phyloP scores from a whole-genome alignment of 768 basidiomycete species.

The Mrakia gelida region DNA sequence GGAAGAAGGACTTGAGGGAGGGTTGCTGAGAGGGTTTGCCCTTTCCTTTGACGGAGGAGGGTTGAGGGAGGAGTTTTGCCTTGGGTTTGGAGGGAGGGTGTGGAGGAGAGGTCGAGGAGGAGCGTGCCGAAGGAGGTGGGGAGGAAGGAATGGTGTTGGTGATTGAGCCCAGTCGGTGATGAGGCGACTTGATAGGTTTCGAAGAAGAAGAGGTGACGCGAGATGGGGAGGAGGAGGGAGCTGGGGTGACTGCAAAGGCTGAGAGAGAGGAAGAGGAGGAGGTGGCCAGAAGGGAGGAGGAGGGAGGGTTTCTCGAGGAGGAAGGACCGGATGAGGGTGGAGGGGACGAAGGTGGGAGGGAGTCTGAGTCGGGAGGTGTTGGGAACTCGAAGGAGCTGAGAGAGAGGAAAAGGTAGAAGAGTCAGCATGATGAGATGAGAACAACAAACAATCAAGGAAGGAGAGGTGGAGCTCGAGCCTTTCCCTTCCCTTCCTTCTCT shows the following conservation, averaged over 20 bases:
- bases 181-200: not conserved
- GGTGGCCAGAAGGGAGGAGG: not conserved
- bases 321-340: not conserved
- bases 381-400: not conserved
- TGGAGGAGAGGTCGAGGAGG: not conserved
- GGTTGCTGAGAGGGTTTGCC: not conserved
- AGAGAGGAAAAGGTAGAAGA: not conserved
- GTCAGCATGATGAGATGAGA: not conserved
- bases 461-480: not conserved
- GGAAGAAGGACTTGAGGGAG: conserved; percentile 17
- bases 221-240: not conserved
- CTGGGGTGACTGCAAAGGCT: not conserved
- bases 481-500: not conserved
- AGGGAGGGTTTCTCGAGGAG: not conserved
- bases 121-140: not conserved
- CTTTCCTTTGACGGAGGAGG: not conserved
- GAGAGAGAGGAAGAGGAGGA: not conserved
- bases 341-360: conserved; percentile 5
- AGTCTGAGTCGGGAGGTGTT: not conserved
- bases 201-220: not conserved
- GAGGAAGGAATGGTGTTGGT: conserved; percentile 3
- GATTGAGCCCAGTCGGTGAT: not conserved
- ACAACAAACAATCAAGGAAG: too few species aligned
- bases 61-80: not conserved
- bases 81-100: conserved; percentile 10